Evolutionary conservation across 805 yeast genomes (phyloP), one percentile per base, ranked within the genome.

Genomic region (Saccharomycopsis malanga): DNA sequence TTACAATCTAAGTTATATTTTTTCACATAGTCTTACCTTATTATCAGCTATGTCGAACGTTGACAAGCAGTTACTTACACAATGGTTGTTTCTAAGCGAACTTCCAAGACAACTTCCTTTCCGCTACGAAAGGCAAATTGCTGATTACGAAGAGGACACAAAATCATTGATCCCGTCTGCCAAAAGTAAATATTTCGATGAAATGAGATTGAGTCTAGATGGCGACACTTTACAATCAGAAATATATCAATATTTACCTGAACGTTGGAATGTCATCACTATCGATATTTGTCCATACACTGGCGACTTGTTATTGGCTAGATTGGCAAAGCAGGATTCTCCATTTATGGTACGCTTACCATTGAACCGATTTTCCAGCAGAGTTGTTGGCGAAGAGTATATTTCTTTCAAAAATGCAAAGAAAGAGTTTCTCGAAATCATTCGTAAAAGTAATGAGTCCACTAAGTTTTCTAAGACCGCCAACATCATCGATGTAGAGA

Each of bases 321-420:
- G 51, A 60, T 67, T 34, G 69, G 64, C 23, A 55, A 64, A 2
- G 50, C 56, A 3, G 14, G 20, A 12, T 36, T 55, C 54, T 1
- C 82, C 81, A 3, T 66, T 73, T 14, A 64, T 73, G 42, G 44
- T 83, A 14, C 70, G 81, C 43, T 58, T 88, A 22, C 89, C 95
- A 0, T 57, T 84, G 38, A 70, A 70, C 20, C 65, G 86, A 42
- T 74, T 68, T 46, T 57, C 63, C 23, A 60, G 72, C 9, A 61
- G 77, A 45, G 75, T 71, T 34, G 60, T 68, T 4, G 74, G 72
- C 45, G 72, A 68, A 39, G 62, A 57, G 4, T 53, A 62, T 1
- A 62, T 76, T 39, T 59, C 72, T 0, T 77, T 76, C 53, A 53
- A 58, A 0, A 73, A 71, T 39, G 79, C 79, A 0, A 58, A 73